Evolutionary conservation across 2,329 filamentous ascomycete genomes (phyloP).

Genomic region (Aspergillus fructus): DNA sequence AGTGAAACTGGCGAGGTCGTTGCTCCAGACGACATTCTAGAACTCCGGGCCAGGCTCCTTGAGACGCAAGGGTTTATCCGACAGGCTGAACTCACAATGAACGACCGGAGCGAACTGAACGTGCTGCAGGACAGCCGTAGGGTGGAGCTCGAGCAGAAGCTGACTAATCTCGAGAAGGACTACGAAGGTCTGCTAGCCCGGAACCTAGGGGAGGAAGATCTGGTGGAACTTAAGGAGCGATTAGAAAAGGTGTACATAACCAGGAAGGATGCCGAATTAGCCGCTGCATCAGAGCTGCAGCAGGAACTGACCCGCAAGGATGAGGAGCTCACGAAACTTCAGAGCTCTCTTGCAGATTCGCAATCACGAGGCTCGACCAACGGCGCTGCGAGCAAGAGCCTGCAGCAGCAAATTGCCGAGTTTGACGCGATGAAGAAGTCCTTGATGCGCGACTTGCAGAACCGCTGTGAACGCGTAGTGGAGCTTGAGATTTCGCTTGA

Average conservation of each 20-base stretch:
- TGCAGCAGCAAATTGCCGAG: conserved; percentile 96
- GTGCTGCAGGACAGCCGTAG: conserved; percentile 64
- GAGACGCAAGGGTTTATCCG: conserved; percentile 91
- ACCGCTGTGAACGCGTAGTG: conserved; percentile 95
- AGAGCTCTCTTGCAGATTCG: conserved; percentile 75
- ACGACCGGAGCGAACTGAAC: conserved; percentile 65
- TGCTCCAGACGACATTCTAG: conserved; percentile 75
- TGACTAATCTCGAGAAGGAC: conserved; percentile 73
- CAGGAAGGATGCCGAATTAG: conserved; percentile 70
- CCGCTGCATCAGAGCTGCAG: conserved; percentile 75
- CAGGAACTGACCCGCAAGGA: conserved; percentile 73
- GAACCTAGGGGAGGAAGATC: conserved; percentile 74
- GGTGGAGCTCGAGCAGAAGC: conserved; percentile 72
- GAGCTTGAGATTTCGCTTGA: conserved; percentile 97
- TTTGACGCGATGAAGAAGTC: conserved; percentile 99
- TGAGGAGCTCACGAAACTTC: conserved; percentile 79
- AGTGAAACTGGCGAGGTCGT: conserved; percentile 76
- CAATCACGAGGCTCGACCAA: conserved; percentile 55
- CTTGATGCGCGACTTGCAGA: conserved; percentile 96
- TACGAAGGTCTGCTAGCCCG: conserved; percentile 80
- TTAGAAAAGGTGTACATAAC: conserved; percentile 75
- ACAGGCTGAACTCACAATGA: conserved; percentile 85
- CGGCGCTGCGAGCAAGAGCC: conserved; percentile 68
- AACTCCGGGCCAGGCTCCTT: conserved; percentile 73
- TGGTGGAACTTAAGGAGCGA: conserved; percentile 78